Percentiles rank a stretch among this genome's conserved stretches.
phyloP scores from a whole-genome alignment of 257 asterid species.

The Jaltomata sinuosa region DNA sequence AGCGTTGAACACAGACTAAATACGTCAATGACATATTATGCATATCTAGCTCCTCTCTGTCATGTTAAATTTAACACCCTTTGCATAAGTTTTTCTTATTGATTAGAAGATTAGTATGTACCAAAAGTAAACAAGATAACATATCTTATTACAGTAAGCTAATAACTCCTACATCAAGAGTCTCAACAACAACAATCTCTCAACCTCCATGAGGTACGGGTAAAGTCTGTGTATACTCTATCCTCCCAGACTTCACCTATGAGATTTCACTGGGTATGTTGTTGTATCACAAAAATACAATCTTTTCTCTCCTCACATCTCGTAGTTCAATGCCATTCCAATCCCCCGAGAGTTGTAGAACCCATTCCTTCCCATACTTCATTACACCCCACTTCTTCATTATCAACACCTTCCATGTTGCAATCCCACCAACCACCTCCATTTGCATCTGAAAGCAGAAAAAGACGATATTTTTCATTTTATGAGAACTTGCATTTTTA shows the following conservation, averaged over 20 bases:
- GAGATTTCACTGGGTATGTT: not conserved
- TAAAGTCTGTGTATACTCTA: not conserved
- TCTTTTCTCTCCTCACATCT: not conserved
- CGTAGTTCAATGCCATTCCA: conserved; percentile 41
- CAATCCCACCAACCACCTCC: conserved; percentile 91
- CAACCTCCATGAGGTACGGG: not conserved
- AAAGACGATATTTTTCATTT: not conserved
- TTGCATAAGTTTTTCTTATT: not conserved
- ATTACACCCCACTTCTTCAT: conserved; percentile 70
- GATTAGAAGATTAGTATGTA: not conserved
- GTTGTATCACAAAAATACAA: not conserved
- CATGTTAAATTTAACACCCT: too few relatives aligned
- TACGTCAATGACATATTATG: not conserved
- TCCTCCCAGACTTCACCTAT: not conserved
- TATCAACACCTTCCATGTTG: conserved; percentile 81
- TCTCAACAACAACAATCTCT: not conserved
- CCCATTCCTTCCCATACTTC: conserved; percentile 84
- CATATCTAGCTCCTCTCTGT: not conserved
- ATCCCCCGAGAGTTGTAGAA: conserved; percentile 63
- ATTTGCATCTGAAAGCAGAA: conserved; percentile 47
- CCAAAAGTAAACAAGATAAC: not conserved
- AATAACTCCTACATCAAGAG: not conserved
- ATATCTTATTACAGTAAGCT: not conserved
- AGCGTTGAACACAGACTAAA: too few relatives aligned
- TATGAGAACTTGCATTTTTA: not conserved